Base-by-base conservation (phyloP, 345 rosid species). In the Trapa incisa region DNA sequence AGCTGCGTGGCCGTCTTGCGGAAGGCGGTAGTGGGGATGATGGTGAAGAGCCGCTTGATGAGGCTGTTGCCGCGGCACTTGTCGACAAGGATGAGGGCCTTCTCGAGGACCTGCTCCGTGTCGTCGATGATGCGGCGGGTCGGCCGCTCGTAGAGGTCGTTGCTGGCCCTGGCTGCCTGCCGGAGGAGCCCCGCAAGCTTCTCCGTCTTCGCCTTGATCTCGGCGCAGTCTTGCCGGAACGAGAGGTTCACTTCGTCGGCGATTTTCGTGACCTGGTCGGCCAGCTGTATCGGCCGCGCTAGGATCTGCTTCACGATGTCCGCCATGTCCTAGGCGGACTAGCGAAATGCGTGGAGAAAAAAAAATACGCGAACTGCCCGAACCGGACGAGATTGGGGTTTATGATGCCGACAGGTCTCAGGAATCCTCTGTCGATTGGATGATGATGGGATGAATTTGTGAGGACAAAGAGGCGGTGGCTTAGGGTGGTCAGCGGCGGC, bases 121-220 rank as follows among this genome's bases (percentile, higher is more conserved):
- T 65, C 67, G 36, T 65, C 67, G 37, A 65, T 65, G 67, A 65
- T 65, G 0, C 67, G 67, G 0, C 52, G 52, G 12, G 67, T 65
- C 11, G 67, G 67, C 15, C 67, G 52, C 47, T 65, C 52, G 4
- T 65, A 65, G 9, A 65, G 67, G 36, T 65, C 67, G 52, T 37
- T 65, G 53, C 67, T 65, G 67, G 67, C 67, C 36, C 67, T 22
- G 52, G 67, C 67, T 16, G 67, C 67, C 67, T 65, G 67, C 15
- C 67, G 67, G 29, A 65, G 67, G 50, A 65, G 53, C 14, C 67
- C 67, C 36, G 67, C 67, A 3, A 65, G 52, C 67, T 65, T 65
- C 67, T 65, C 67, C 6, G 67, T 65, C 53, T 65, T 65, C 2
- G 67, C 67, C 37, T 65, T 65, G 37, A 65, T 43, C 67, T 65